These are phyloP conservation scores for Chlamydomonas sp. DNA, from an alignment of 139 green algal genomes.

Conservation along the genomic window DNA sequence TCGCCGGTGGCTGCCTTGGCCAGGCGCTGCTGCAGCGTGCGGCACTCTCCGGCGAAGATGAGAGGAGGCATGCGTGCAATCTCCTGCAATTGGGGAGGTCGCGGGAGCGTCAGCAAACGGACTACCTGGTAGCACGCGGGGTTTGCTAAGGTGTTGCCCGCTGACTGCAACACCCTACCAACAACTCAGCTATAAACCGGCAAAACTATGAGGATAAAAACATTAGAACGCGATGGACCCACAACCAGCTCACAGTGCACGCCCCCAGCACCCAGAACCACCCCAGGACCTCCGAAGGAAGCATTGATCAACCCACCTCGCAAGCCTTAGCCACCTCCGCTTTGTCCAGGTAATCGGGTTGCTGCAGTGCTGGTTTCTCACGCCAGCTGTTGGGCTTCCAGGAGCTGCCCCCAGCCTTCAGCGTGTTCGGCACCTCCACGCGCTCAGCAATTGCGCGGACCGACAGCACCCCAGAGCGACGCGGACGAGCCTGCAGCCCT, in stretches of 20 bases:
- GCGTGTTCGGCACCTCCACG: background rate
- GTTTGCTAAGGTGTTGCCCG: too few relatives aligned
- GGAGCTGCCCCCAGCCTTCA: background rate
- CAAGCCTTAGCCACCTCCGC: slow-evolving; percentile 63
- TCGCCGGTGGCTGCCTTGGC: slow-evolving; percentile 87
- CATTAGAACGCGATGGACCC: too few relatives aligned
- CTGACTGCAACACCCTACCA: too few relatives aligned
- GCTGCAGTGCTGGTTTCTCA: slow-evolving; percentile 52
- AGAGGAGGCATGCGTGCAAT: slow-evolving; percentile 89
- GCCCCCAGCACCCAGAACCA: too few relatives aligned
- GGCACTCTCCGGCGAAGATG: slow-evolving; percentile 98
- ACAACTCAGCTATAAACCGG: too few relatives aligned
- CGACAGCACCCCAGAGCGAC: too few relatives aligned
- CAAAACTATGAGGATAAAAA: too few relatives aligned
- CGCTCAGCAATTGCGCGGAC: background rate
- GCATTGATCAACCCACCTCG: slow-evolving; percentile 6
- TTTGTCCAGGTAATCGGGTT: slow-evolving; percentile 83
- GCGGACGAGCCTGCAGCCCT: too few relatives aligned
- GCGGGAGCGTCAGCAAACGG: background rate
- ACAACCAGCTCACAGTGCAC: too few relatives aligned
- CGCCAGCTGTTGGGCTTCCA: slow-evolving; percentile 13
- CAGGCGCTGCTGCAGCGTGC: slow-evolving; percentile 90
- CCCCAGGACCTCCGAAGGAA: too few relatives aligned
- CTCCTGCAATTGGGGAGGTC: slow-evolving; percentile 40
- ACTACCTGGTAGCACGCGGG: too few relatives aligned